Evolutionary conservation across 352 stramenopile genomes (phyloP).

Genomic region (Pythium rishiriense): DNA sequence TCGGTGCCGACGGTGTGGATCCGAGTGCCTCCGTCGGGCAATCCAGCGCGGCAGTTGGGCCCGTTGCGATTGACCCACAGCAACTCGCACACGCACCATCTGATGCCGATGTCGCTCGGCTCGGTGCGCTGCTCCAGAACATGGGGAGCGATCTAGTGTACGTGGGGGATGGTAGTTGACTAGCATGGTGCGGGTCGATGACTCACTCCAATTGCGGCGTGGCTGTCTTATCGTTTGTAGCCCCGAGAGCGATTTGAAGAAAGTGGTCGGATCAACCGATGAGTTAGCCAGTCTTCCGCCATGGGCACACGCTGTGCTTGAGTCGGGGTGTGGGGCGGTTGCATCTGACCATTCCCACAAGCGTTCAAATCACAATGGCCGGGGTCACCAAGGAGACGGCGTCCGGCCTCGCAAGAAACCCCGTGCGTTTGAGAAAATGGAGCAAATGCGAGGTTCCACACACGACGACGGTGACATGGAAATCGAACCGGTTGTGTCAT

Average conservation of each 20-base stretch:
- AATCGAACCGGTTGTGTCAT: conserved; percentile 13
- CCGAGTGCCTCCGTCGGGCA: conserved; percentile 30
- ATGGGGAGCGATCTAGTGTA: conserved; percentile 43
- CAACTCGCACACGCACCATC: conserved; percentile 9
- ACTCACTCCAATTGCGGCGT: neutral
- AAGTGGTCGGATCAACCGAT: neutral
- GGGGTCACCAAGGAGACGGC: neutral
- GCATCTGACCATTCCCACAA: conserved; percentile 9
- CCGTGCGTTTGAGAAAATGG: conserved; percentile 18
- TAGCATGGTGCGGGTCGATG: neutral
- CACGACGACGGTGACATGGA: conserved; percentile 13
- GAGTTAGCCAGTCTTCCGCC: conserved; percentile 29
- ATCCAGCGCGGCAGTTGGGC: conserved; percentile 16
- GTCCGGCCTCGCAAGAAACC: conserved; percentile 20
- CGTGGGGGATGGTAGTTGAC: conserved; percentile 4
- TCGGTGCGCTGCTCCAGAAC: conserved; percentile 42
- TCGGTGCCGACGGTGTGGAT: conserved; percentile 26
- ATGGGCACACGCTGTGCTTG: conserved; percentile 58
- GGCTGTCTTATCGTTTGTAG: neutral
- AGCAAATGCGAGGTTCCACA: conserved; percentile 7
- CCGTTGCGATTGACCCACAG: conserved; percentile 7
- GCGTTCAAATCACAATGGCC: neutral
- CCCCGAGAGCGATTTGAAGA: conserved; percentile 9
- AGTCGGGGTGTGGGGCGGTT: conserved; percentile 34
- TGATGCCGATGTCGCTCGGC: conserved; percentile 32